Conservation (phyloP, 495 filamentous ascomycete species). For the Penicillium odoratum region DNA sequence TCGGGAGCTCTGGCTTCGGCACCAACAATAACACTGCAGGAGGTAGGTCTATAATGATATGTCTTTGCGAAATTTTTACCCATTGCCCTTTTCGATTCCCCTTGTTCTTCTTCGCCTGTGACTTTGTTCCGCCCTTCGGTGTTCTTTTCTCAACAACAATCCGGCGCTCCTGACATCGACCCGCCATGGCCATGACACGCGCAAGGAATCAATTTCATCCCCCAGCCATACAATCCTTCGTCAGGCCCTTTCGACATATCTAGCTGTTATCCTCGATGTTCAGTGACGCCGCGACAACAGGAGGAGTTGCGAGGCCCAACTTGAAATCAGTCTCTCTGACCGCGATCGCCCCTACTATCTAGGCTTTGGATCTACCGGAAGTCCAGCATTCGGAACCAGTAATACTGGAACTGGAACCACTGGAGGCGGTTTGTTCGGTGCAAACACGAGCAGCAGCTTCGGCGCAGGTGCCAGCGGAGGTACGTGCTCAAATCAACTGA, state of each 20-base stretch:
- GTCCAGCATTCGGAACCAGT: conserved; percentile 39
- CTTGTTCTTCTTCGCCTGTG: conserved; percentile 21
- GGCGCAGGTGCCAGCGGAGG: conserved; percentile 57
- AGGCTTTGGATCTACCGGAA: conserved; percentile 59
- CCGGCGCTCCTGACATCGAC: conserved; percentile 41
- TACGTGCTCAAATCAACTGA: conserved; percentile 45
- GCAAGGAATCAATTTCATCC: conserved; percentile 13
- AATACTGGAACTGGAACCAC: conserved; percentile 28
- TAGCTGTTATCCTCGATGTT: conserved; percentile 32
- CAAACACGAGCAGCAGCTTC: conserved; percentile 51
- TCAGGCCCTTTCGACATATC: conserved; percentile 19
- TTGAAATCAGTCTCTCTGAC: conserved; percentile 45
- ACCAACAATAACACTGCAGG: conserved; percentile 42
- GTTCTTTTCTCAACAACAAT: conserved; percentile 19
- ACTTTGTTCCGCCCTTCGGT: neutral
- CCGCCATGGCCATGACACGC: conserved; percentile 35
- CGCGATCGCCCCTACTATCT: conserved; percentile 43
- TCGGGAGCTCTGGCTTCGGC: conserved; percentile 40
- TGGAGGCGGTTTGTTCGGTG: conserved; percentile 47
- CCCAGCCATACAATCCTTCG: conserved; percentile 12
- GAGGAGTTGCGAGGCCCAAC: conserved; percentile 38
- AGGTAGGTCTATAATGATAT: conserved; percentile 42
- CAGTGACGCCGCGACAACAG: conserved; percentile 42
- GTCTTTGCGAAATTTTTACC: conserved; percentile 16
- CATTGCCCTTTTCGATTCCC: conserved; percentile 15